Conservation (phyloP, 139 green algal species). For the Nannochloris sp. region DNA sequence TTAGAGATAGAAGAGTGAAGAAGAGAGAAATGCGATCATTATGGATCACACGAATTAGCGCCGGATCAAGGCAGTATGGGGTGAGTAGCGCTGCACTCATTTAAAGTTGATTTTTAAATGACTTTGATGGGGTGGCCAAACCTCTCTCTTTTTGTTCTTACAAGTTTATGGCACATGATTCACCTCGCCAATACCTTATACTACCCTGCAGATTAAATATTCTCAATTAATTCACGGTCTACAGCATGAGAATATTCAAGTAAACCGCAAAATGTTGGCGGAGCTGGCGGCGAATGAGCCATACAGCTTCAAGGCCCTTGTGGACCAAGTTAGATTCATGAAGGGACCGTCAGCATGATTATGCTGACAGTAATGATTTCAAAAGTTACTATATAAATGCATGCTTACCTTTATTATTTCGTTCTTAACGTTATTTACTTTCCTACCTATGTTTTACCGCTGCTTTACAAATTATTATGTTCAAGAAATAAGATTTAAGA, state of each 20-base stretch:
- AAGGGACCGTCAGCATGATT: no score
- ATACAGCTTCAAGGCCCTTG: slow-evolving; percentile 86
- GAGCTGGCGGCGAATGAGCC: slow-evolving; percentile 91
- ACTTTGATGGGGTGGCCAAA: neutral
- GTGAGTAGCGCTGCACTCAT: slow-evolving; percentile 30
- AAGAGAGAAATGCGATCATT: slow-evolving; percentile 81
- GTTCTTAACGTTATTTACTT: no score
- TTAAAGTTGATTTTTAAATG: neutral
- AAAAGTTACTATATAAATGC: no score
- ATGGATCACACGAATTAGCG: slow-evolving; percentile 92
- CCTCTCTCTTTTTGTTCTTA: neutral
- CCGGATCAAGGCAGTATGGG: slow-evolving; percentile 77
- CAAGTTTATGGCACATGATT: neutral
- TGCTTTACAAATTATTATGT: no score
- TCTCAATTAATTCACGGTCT: slow-evolving; percentile 79
- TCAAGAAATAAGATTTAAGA: no score
- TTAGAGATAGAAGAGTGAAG: slow-evolving; percentile 75
- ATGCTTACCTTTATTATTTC: no score
- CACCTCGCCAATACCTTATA: neutral
- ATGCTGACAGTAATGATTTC: no score
- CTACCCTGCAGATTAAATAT: slow-evolving; percentile 75
- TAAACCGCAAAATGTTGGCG: slow-evolving; percentile 92
- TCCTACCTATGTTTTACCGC: no score
- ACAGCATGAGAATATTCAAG: slow-evolving; percentile 72
- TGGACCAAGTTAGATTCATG: slow-evolving; percentile 84